Base-by-base conservation (phyloP, 208 protist species). In the Acanthamoeba sp. region DNA sequence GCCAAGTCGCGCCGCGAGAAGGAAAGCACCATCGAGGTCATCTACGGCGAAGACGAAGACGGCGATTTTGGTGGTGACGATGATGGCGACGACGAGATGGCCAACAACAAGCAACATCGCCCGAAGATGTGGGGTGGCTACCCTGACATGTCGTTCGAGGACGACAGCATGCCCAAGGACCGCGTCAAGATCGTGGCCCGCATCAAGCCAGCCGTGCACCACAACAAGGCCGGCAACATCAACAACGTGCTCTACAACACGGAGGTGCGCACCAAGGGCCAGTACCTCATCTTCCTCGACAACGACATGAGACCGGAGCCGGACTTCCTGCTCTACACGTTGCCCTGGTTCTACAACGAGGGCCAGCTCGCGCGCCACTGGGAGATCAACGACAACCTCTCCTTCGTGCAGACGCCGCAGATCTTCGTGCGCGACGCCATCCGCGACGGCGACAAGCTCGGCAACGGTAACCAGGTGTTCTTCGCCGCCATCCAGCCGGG, bases 201-300 rank as follows among this genome's bases (percentile, higher is more conserved):
- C n/a, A 91, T 91, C 85, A 91, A 91, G 85, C 85, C 85, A 5
- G 3, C 10, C 52, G 85, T 73, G 85, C 85, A 91, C 18, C 85
- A 91, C 85, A 91, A 91, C 85, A 91, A 91, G 85, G 85, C 85
- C 85, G 85, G 85, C 32, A 91, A 91, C 85, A 91, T 91, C 85
- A 91, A 91, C 62, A 91, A 91, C 85, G 85, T 91, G 85, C 62
- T 91, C 52, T 91, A 91, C 85, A 91, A 91, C 85, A 91, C 85
- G 10, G 85, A 91, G 85, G 52, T 91, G 85, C 6, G 52, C 16
- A 3, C 4, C 18, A 91, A 91, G 85, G 85, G 85, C 36, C 57
- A 91, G 57, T 91, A 52, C 62, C 85, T 91, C 36, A 73, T 73
- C 85, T 91, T 91, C 85, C 62, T 91, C 38, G 85, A 91, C 20